Conservation (phyloP, 2,329 filamentous ascomycete genomes). For the Cordyceps cicadae region DNA sequence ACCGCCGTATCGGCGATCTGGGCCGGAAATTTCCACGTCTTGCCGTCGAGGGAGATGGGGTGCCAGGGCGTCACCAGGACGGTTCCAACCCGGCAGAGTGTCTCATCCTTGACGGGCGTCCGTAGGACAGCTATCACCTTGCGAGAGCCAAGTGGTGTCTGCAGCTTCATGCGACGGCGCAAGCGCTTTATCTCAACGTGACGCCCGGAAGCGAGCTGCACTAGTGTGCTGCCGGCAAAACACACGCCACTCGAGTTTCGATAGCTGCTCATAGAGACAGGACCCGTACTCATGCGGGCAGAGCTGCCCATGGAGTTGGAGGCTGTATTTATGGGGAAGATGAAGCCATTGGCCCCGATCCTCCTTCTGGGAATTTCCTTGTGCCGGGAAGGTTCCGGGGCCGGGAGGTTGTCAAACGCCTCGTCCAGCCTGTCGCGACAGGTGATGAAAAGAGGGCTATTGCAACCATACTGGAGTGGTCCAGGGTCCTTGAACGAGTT, state of each 20-base stretch:
- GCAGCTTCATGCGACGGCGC: conserved; percentile 37
- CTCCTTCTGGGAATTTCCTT: background rate
- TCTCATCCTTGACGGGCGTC: conserved; percentile 32
- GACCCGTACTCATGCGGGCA: background rate
- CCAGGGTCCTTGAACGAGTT: conserved; percentile 56
- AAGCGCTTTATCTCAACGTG: conserved; percentile 35
- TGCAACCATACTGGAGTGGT: conserved; percentile 43
- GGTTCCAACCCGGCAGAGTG: conserved; percentile 37
- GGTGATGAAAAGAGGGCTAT: conserved; percentile 42
- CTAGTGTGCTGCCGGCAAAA: conserved; percentile 42
- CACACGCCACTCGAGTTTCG: conserved; percentile 37
- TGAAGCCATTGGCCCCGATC: too few species aligned
- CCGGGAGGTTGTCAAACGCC: conserved; percentile 39
- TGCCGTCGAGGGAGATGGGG: conserved; percentile 36
- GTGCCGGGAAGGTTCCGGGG: conserved; percentile 31
- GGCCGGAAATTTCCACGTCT: conserved; percentile 40
- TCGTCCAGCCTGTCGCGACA: conserved; percentile 42
- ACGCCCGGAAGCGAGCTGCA: conserved; percentile 35
- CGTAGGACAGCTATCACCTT: conserved; percentile 43
- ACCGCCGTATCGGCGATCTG: conserved; percentile 25
- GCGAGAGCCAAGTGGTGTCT: conserved; percentile 41
- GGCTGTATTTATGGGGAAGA: too few species aligned
- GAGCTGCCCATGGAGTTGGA: conserved; percentile 36
- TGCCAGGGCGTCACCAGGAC: conserved; percentile 54
- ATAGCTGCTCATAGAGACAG: conserved; percentile 35